phyloP scores from a whole-genome alignment of 2,329 filamentous ascomycete genomes.

The Fusarium fracticaudum region DNA sequence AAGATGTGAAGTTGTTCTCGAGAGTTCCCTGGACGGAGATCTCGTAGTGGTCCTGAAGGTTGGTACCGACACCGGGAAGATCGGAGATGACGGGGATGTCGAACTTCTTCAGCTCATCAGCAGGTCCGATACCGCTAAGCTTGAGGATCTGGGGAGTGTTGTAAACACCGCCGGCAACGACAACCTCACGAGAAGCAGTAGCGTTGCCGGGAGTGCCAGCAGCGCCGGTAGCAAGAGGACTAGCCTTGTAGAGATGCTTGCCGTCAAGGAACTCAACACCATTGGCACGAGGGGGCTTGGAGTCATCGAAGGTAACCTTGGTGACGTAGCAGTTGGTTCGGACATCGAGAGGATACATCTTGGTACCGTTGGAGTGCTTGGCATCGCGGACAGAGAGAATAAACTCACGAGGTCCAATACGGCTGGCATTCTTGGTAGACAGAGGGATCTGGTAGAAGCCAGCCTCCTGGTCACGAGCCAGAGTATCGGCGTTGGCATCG shows the following conservation, averaged over 20 bases:
- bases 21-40: slow-evolving; percentile 45
- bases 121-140: slow-evolving; percentile 60
- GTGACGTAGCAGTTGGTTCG: slow-evolving; percentile 46
- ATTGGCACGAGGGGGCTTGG: slow-evolving; percentile 42
- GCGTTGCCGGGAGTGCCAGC: slow-evolving; percentile 30
- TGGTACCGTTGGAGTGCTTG: slow-evolving; percentile 25
- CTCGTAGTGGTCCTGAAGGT: slow-evolving; percentile 66
- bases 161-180: slow-evolving; percentile 59
- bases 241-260: slow-evolving; percentile 35
- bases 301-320: slow-evolving; percentile 49
- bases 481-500: slow-evolving; percentile 33
- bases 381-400: slow-evolving; percentile 50
- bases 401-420: slow-evolving; percentile 65
- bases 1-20: slow-evolving; percentile 40
- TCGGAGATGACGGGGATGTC: slow-evolving; percentile 57
- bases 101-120: slow-evolving; percentile 52
- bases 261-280: slow-evolving; percentile 48
- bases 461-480: slow-evolving; percentile 17
- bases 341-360: slow-evolving; percentile 34
- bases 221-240: slow-evolving; percentile 15
- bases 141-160: slow-evolving; percentile 63
- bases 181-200: slow-evolving; percentile 55
- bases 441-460: slow-evolving; percentile 68
- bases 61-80: slow-evolving; percentile 65
- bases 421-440: slow-evolving; percentile 59